Evolutionary conservation across 805 yeast species (phyloP), one percentile per base, ranked within the genome.

Genomic region (Metschnikowia cerradonensis): DNA sequence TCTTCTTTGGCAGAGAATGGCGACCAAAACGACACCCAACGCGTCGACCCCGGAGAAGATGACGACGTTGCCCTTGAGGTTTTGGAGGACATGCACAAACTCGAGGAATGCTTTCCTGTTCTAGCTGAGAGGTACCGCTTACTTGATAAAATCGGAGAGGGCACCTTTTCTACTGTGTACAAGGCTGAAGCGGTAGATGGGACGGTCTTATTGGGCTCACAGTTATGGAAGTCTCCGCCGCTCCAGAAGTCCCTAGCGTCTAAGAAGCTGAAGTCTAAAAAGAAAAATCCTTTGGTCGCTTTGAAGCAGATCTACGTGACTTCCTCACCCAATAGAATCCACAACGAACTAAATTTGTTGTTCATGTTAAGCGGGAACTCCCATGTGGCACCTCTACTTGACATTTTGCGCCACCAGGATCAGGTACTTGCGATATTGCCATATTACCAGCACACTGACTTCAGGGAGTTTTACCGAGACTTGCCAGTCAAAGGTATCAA

Each of bases 391-490:
- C 96, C 97, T 1, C 71, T 94, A 47, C 78, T 92, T 41, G 97
- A 95, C 60, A 96, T 96, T 0, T 67, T 90, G 49, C 76, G 99
- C 54, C 78, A 79, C 61, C 88, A 88, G 60, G 99, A 94, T 67
- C 98, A 94, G 71, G 95, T 94, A 13, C 76, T 92, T 43, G 96
- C 96, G 1, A 91, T 94, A 1, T 73, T 92, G 55, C 98, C 98
- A 6, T 92, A 84, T 72, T 90, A 87, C 66, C 84, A 86, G 44
- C 97, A 92, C 69, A 82, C 90, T 10, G 97, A 94, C 63, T 94
- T 90, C 68, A 77, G 97, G 52, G 88, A 82, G 59, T 89, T 90
- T 60, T 91, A 86, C 68, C 76, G 94, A 57, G 90, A 86, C 61
- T 69, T 90, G 52, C 88, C 95, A 1, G 68, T 88, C 6, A 76